Evolutionary conservation across 1,139 yeast genomes (phyloP).

Genomic region (Scheffersomyces titani): DNA sequence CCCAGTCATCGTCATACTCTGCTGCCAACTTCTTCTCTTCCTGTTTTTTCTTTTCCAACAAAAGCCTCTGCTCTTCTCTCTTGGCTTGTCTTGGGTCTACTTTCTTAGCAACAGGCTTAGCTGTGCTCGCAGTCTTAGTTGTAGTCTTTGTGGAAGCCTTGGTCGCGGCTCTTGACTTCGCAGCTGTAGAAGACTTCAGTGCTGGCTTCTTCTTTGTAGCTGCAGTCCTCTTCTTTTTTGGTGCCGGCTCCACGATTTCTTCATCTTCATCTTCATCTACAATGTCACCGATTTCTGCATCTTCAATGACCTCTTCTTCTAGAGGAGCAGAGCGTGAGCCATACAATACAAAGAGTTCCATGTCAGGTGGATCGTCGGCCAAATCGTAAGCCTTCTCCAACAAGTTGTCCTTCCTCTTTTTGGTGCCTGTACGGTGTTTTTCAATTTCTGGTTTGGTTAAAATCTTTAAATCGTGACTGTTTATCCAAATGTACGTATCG

Average conservation of each 20-base stretch:
- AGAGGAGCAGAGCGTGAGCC: slow-evolving; percentile 42
- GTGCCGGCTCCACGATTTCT: slow-evolving; percentile 12
- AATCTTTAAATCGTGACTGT: slow-evolving; percentile 40
- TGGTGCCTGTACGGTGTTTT: slow-evolving; percentile 19
- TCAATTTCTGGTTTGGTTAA: slow-evolving; percentile 29
- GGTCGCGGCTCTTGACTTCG: slow-evolving; percentile 1
- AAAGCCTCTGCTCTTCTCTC: slow-evolving; percentile 11
- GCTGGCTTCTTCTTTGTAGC: slow-evolving; percentile 6
- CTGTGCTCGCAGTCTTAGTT: slow-evolving; percentile 1
- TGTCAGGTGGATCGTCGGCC: slow-evolving; percentile 46
- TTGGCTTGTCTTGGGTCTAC: slow-evolving; percentile 7
- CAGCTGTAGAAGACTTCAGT: slow-evolving; percentile 2
- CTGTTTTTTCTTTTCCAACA: slow-evolving; percentile 24
- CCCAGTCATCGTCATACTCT: slow-evolving; percentile 48
- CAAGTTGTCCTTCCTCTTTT: slow-evolving; percentile 36
- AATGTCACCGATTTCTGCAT: slow-evolving; percentile 10
- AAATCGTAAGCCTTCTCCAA: slow-evolving; percentile 41
- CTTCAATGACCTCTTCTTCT: slow-evolving; percentile 13
- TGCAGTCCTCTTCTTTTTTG: slow-evolving; percentile 14
- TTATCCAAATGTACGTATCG: slow-evolving; percentile 67
- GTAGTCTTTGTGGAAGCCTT: slow-evolving; percentile 6
- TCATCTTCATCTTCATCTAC: slow-evolving; percentile 10
- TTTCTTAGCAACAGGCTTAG: slow-evolving; percentile 1
- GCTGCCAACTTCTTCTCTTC: slow-evolving; percentile 16
- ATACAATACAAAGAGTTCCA: slow-evolving; percentile 42